Conservation (phyloP, 305 asterid species). For the Fraxinus nigra region DNA sequence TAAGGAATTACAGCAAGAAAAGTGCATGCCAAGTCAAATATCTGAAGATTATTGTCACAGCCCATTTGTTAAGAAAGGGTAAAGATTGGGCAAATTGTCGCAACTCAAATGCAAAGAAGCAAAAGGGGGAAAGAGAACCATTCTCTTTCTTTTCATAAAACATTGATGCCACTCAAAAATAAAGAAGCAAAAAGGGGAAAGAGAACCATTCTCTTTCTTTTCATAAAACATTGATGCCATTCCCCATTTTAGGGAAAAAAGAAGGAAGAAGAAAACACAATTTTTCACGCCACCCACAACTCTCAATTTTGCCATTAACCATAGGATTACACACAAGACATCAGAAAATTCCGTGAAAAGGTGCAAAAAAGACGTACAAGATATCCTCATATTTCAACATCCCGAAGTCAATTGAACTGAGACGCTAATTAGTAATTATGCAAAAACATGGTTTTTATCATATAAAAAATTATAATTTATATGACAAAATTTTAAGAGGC, state of each 20-base stretch:
- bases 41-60: background rate
- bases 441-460: too few species aligned
- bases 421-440: too few species aligned
- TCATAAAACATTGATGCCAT: background rate
- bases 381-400: background rate
- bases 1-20: background rate
- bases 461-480: too few species aligned
- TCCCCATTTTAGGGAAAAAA: background rate
- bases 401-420: too few species aligned
- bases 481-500: too few species aligned
- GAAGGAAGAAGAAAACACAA: background rate
- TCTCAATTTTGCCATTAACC: too few species aligned
- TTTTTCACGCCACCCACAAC: background rate
- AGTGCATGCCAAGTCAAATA: background rate
- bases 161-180: background rate
- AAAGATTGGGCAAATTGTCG: background rate
- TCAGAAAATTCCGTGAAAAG: background rate
- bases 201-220: background rate
- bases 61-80: background rate
- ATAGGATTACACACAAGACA: background rate
- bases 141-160: background rate
- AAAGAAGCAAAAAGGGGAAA: background rate
- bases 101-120: background rate
- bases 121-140: background rate
- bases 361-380: background rate